Base-by-base conservation (phyloP, 345 rosid genomes). In the Conringia planisiliqua region DNA sequence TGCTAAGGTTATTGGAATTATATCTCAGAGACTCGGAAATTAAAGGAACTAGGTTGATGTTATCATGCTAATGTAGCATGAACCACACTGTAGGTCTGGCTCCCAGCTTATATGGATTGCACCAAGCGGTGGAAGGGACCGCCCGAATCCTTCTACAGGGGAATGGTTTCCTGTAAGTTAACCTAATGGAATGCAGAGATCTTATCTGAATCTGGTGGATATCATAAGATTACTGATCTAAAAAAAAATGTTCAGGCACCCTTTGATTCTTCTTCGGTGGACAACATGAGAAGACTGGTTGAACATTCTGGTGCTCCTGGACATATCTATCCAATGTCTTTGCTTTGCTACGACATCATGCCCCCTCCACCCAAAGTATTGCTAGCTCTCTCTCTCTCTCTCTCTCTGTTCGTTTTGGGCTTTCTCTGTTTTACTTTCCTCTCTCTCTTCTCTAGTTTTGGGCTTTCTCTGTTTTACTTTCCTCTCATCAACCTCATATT, bases 111-210 rank as follows among this genome's bases (percentile, higher is more conserved):
- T 95, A 56, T 95, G 99, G 99, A 91, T 95, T 75, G 91, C 99
- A 42, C 97, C 99, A 65, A 95, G 97, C 60, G 99, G 99, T 72
- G 99, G 99, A 64, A 89, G 97, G 71, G 99, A 95, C 80, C 97
- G 97, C 14, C 99, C 97, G 14, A 85, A 95, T 87, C 86, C 90
- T 71, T 71, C 62, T 40, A 87, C 97, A 17, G 86, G 81, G 79
- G 96, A 90, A 78, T 91, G 96, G 92, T 67, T 57, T 83, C 97
- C 97, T 29, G 97, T 95, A 81, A 84, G 96, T 84, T 66, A 51
- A 70, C 13, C 68, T 10, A 14, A 33, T 66, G 62, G 50, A 60
- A 30, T 66, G 38, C 42, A 42, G 46, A 66, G 24, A 66, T 39
- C 57, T 55, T 32, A 56, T 64, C 18, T 18, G 10, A 17, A 1